These are phyloP conservation scores for Letharia lupina DNA, from an alignment of 495 filamentous ascomycete genomes.

Conservation along the genomic window DNA sequence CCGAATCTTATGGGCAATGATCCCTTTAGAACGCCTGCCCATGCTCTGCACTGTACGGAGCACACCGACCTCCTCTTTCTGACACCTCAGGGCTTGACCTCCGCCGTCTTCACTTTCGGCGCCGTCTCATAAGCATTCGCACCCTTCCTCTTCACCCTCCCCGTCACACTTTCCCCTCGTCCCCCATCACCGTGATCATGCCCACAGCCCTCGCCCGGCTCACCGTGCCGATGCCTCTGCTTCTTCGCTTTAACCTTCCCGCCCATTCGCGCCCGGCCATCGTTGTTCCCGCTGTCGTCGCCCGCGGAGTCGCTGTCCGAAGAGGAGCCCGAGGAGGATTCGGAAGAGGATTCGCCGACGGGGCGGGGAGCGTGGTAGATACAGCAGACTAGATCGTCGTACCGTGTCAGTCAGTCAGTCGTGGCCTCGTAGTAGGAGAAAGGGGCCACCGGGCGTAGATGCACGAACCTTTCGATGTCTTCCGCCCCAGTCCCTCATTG, in stretches of 20 bases:
- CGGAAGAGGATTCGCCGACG: conserved; percentile 78
- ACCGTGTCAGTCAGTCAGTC: neutral
- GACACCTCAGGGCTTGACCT: conserved; percentile 9
- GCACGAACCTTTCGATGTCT: conserved; percentile 76
- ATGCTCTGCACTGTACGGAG: neutral
- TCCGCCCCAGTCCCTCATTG: conserved; percentile 91
- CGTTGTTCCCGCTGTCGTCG: conserved; percentile 38
- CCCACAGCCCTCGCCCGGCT: conserved; percentile 35
- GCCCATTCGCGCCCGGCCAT: conserved; percentile 23
- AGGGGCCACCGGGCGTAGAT: neutral
- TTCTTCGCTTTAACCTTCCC: conserved; percentile 18
- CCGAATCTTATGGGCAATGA: neutral
- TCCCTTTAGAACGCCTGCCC: neutral
- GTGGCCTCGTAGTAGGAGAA: neutral
- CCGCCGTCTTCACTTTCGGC: conserved; percentile 34
- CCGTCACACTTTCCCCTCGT: conserved; percentile 27
- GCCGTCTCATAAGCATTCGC: conserved; percentile 95
- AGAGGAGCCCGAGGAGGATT: conserved; percentile 55
- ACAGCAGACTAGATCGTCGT: conserved; percentile 66
- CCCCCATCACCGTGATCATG: conserved; percentile 30
- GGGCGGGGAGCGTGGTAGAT: conserved; percentile 85
- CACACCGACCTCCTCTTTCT: neutral
- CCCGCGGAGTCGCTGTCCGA: conserved; percentile 44
- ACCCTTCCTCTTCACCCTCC: conserved; percentile 47
- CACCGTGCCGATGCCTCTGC: conserved; percentile 30